phyloP scores from a whole-genome alignment of 495 filamentous ascomycete genomes.

The Aspergillus incahuasiensis region DNA sequence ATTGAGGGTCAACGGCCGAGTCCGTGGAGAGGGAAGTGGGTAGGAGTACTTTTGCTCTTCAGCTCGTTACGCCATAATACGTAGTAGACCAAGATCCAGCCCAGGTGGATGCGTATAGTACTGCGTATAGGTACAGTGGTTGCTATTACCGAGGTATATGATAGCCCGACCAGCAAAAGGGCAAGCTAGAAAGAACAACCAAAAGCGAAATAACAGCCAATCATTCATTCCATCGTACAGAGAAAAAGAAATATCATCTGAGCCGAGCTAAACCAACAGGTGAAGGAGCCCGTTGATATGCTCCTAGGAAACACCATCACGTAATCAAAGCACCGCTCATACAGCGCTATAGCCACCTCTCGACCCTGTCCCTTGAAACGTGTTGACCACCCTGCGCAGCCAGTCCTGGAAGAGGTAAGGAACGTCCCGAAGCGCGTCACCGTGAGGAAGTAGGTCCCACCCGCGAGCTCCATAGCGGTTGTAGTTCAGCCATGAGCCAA shows the following conservation, averaged over 20 bases:
- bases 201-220: not conserved
- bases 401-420: conserved; percentile 93
- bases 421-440: conserved; percentile 84
- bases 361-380: conserved; percentile 71
- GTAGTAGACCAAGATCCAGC: not conserved
- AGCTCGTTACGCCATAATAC: not conserved
- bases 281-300: not conserved
- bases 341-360: conserved; percentile 94
- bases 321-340: conserved; percentile 28
- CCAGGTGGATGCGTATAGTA: not conserved
- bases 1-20: not conserved
- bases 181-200: not conserved
- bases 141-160: conserved; percentile 13
- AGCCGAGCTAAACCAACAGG: not conserved
- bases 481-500: conserved; percentile 98
- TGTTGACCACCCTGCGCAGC: conserved; percentile 69
- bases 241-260: not conserved
- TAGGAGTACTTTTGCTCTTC: not conserved
- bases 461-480: conserved; percentile 91
- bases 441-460: conserved; percentile 92
- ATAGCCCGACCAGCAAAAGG: not conserved
- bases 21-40: not conserved
- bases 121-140: not conserved
- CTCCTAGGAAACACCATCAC: not conserved
- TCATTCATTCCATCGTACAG: conserved; percentile 13